phyloP scores from a whole-genome alignment of 139 green algal species.

The Micractinium conductrix region DNA sequence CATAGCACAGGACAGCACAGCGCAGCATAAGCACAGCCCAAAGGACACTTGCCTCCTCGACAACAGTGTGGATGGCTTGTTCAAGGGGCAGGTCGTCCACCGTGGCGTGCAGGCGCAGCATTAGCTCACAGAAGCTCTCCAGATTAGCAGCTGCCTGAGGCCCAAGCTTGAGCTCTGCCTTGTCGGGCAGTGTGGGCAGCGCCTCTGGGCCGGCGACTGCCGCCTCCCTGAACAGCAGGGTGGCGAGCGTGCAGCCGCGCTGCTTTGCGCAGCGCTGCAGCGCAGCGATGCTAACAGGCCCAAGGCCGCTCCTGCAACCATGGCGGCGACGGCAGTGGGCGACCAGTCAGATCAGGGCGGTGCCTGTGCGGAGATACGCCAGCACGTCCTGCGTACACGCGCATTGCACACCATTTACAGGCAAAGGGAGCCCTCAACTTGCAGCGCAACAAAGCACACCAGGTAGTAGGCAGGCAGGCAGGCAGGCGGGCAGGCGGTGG shows the following conservation, averaged over 20 bases:
- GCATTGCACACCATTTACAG: too few species aligned
- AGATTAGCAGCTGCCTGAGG: background rate
- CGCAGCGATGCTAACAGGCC: background rate
- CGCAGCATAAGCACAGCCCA: background rate
- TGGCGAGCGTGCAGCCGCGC: background rate
- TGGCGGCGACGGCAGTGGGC: background rate
- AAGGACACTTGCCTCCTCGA: background rate
- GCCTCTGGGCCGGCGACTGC: background rate
- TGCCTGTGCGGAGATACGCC: conserved; percentile 57
- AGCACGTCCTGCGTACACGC: conserved; percentile 60
- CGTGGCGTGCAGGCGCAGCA: background rate
- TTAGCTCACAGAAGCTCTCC: conserved; percentile 23
- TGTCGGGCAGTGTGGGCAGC: conserved; percentile 5
- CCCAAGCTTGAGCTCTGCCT: conserved; percentile 30
- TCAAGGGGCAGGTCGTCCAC: background rate
- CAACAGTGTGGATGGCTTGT: background rate
- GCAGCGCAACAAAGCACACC: too few species aligned
- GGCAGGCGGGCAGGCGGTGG: background rate
- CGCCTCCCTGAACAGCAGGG: background rate
- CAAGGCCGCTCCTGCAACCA: conserved; percentile 20
- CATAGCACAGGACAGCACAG: too few species aligned
- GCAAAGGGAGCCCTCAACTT: too few species aligned
- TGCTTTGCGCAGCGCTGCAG: background rate
- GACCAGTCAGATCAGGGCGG: background rate
- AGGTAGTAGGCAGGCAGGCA: background rate